A percentile compares a stretch with the other conserved stretches of the same genome.
Conservation (phyloP, 1,139 yeast species). For the Geotrichum bryndzae region DNA sequence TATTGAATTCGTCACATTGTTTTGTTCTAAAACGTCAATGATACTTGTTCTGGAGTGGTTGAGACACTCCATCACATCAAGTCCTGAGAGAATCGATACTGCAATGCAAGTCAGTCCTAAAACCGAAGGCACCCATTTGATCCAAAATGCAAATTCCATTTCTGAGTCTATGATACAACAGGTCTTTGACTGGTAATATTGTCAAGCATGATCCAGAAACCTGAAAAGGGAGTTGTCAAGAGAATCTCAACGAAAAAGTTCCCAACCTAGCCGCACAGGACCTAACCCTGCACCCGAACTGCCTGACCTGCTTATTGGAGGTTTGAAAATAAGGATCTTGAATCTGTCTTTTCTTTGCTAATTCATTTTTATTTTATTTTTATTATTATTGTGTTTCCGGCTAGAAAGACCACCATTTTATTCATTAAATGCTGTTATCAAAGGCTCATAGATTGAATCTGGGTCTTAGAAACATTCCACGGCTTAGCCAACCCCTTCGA, state of each 20-base stretch:
- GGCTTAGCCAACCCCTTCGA: background rate
- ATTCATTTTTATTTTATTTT: background rate
- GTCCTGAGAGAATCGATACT: background rate
- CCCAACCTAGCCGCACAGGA: background rate
- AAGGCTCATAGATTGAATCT: background rate
- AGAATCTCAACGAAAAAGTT: background rate
- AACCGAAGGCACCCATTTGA: slow-evolving; percentile 2
- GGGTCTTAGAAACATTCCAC: background rate
- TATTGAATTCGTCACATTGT: background rate
- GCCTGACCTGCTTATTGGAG: background rate
- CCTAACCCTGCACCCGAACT: background rate
- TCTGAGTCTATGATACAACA: background rate
- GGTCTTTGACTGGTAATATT: background rate
- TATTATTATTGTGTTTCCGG: background rate
- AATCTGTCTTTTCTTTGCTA: background rate
- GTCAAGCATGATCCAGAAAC: background rate
- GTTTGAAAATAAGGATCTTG: background rate
- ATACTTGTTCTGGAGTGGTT: background rate
- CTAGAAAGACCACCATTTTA: background rate
- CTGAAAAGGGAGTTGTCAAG: background rate
- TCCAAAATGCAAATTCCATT: background rate
- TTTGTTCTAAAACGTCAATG: background rate
- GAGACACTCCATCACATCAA: background rate
- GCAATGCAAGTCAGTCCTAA: slow-evolving; percentile 2
- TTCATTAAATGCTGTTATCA: background rate